phyloP scores from a whole-genome alignment of 768 basidiomycete genomes.

The Collybia sp. region DNA sequence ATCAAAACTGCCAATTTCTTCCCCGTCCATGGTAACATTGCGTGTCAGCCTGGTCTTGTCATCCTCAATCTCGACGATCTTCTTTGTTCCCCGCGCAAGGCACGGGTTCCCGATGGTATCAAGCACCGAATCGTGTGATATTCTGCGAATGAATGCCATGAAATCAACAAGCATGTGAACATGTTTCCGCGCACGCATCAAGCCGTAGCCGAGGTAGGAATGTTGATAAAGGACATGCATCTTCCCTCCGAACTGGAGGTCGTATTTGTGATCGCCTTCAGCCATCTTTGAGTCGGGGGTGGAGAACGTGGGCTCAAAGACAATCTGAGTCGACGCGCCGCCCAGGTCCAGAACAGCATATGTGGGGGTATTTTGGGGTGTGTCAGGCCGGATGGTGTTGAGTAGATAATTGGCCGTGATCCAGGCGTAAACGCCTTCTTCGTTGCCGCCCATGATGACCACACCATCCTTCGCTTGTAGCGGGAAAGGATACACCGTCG shows the following conservation, averaged over 20 bases:
- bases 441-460: slow-evolving; percentile 89
- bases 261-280: slow-evolving; percentile 92
- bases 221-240: slow-evolving; percentile 88
- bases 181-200: slow-evolving; percentile 81
- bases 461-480: slow-evolving; percentile 55
- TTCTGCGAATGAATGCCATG: slow-evolving; percentile 46
- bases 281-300: slow-evolving; percentile 34
- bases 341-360: slow-evolving; percentile 95
- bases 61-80: slow-evolving; percentile 61
- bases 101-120: slow-evolving; percentile 71
- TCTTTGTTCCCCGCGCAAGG: slow-evolving; percentile 59
- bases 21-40: slow-evolving; percentile 85
- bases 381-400: slow-evolving; percentile 58
- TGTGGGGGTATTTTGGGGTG: slow-evolving; percentile 39
- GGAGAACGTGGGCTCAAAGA: slow-evolving; percentile 77
- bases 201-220: slow-evolving; percentile 94
- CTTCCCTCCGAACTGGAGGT: slow-evolving; percentile 67
- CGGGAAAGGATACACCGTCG: slow-evolving; percentile 61
- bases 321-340: slow-evolving; percentile 96
- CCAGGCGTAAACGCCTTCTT: slow-evolving; percentile 99
- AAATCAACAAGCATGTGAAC: slow-evolving; percentile 93
- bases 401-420: slow-evolving; percentile 95
- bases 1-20: slow-evolving; percentile 83
- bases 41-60: slow-evolving; percentile 27
- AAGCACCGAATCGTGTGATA: slow-evolving; percentile 8